phyloP scores from a whole-genome alignment of 139 green algal species.

The Picochlorum sp. region DNA sequence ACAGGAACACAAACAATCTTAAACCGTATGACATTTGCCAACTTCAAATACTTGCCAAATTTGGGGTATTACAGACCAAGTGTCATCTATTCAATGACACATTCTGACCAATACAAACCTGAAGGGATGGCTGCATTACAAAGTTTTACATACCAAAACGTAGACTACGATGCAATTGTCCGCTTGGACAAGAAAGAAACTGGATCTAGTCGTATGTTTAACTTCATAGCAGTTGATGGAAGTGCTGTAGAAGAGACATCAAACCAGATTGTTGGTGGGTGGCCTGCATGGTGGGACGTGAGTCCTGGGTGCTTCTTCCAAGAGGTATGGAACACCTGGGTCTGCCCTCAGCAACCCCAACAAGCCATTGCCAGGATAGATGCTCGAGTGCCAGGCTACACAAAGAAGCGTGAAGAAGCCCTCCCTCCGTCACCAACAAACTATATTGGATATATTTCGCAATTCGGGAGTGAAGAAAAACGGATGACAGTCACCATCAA shows the following conservation, averaged over 20 bases:
- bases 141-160: constrained; percentile 32
- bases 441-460: constrained; percentile 32
- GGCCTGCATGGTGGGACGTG: constrained; percentile 44
- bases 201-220: constrained; percentile 51
- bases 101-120: constrained; percentile 50
- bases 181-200: constrained; percentile 27
- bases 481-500: constrained; percentile 44
- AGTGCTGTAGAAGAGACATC: not conserved
- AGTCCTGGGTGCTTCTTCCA: constrained; percentile 14
- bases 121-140: constrained; percentile 21
- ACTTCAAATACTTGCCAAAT: constrained; percentile 40
- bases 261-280: constrained; percentile 34
- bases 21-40: constrained; percentile 40
- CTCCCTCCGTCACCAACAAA: constrained; percentile 18
- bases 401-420: constrained; percentile 20
- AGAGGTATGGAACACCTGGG: not conserved
- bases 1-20: constrained; percentile 44
- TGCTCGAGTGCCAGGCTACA: constrained; percentile 42
- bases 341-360: constrained; percentile 35
- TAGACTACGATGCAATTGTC: constrained; percentile 34
- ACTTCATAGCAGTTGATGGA: constrained; percentile 48
- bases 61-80: constrained; percentile 23
- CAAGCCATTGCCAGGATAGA: constrained; percentile 36
- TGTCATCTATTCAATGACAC: constrained; percentile 33
- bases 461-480: constrained; percentile 34